Evolutionary conservation across 768 basidiomycete genomes (phyloP), one percentile per base, ranked within the genome.

Genomic region (Tubosaeta brunneosetosa): DNA sequence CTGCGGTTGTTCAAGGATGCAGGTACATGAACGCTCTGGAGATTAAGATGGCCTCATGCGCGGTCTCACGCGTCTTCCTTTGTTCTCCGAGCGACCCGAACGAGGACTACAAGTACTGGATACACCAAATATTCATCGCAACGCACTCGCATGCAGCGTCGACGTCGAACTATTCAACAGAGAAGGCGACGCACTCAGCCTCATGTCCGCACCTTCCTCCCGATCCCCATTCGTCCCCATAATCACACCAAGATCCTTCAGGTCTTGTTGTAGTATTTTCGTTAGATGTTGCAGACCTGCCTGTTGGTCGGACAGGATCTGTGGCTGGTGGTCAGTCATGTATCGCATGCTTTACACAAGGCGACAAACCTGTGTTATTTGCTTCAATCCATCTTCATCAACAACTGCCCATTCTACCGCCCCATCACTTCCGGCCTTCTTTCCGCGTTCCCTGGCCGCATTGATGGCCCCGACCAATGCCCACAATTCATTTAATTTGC

Each of bases 401-500:
- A 88, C 86, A n/a, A 92, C 88, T 0, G 83, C 79, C 89, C 89
- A 91, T 60, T 84, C 86, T 8, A 77, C 75, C 14, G 47, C 51
- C 1, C 74, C 76, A 14, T 75, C 77, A 12, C 62, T 60, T 29
- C 67, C 70, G 19, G 63, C 68, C 55, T 77, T 75, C 53, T 73
- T 67, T 44, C 74, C 77, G 38, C 75, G 68, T 61, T 85, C 83
- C 59, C 77, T 71, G 26, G 81, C 77, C 8, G 78, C 78, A 49
- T 79, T 79, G 16, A 92, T 73, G 42, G 86, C 83, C 4, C 89
- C 89, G 9, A 93, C 78, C 13, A 89, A 72, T 14, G 88, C 89
- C 91, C 91, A 94, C 26, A 94, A 71, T 63, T 93, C 91, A 57
- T 88, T 89, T 62, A 90, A 64, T 62, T 87, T 88, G 41, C 83